Conservation (phyloP, 2,329 filamentous ascomycete genomes). For the Fusarium transvaalense region DNA sequence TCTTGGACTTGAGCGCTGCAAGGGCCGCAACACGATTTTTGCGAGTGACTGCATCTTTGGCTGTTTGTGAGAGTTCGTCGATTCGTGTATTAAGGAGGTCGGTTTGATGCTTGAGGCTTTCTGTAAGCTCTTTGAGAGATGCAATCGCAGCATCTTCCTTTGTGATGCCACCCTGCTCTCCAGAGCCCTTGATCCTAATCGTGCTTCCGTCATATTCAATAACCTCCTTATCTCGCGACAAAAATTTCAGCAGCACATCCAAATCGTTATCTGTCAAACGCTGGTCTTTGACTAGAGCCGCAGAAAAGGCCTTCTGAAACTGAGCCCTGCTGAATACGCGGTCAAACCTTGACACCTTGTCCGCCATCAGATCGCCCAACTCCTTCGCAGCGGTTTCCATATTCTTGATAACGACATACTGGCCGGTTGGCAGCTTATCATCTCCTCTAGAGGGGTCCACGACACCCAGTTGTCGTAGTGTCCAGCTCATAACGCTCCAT, state of each 20-base stretch:
- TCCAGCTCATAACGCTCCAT: conserved; percentile 81
- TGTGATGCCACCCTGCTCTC: conserved; percentile 69
- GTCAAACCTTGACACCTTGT: conserved; percentile 68
- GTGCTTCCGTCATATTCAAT: conserved; percentile 73
- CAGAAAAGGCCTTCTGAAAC: conserved; percentile 71
- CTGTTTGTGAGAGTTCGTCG: conserved; percentile 71
- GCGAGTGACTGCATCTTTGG: conserved; percentile 75
- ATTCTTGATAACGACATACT: conserved; percentile 75
- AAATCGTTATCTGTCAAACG: conserved; percentile 73
- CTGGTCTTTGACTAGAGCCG: conserved; percentile 62
- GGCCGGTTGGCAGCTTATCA: conserved; percentile 70
- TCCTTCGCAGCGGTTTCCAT: conserved; percentile 69
- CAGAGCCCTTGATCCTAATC: conserved; percentile 76
- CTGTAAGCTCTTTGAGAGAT: conserved; percentile 82
- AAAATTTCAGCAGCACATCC: conserved; percentile 76
- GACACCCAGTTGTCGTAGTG: conserved; percentile 76
- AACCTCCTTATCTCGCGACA: conserved; percentile 74
- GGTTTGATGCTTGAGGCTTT: conserved; percentile 80
- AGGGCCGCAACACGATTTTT: conserved; percentile 83
- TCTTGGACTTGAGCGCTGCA: conserved; percentile 84
- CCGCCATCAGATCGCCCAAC: conserved; percentile 61
- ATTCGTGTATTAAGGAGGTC: conserved; percentile 75
- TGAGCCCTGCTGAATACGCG: conserved; percentile 75
- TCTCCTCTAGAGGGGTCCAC: conserved; percentile 60
- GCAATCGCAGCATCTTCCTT: conserved; percentile 86